Evolutionary conservation across 2,329 filamentous ascomycete genomes (phyloP).

Genomic region (Neospermospora avenae): DNA sequence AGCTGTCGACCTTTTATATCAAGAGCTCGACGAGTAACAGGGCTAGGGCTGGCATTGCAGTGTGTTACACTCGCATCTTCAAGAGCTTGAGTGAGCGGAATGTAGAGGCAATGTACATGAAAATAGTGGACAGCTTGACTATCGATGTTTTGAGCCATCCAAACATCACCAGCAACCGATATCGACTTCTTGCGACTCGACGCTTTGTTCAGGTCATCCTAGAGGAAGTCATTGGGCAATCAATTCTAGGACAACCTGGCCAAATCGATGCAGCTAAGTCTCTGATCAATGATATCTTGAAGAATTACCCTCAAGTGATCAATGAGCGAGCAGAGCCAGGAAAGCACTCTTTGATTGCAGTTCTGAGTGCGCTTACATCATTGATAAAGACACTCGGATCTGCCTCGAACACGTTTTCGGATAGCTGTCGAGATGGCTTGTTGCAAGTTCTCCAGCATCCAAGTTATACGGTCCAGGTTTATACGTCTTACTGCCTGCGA

Average conservation of each 20-base stretch:
- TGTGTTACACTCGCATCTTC: constrained; percentile 83
- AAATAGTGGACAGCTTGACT: constrained; percentile 77
- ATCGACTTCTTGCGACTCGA: constrained; percentile 79
- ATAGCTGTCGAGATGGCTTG: constrained; percentile 79
- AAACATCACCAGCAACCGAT: constrained; percentile 78
- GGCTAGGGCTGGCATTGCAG: constrained; percentile 75
- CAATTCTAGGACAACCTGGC: constrained; percentile 84
- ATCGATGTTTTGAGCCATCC: constrained; percentile 74
- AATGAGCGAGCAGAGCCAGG: constrained; percentile 85
- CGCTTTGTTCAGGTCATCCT: constrained; percentile 82
- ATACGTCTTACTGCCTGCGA: constrained; percentile 81
- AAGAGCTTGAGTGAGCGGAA: constrained; percentile 74
- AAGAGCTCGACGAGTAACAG: constrained; percentile 75
- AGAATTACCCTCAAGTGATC: constrained; percentile 88
- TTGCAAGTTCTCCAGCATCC: constrained; percentile 90
- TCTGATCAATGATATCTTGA: constrained; percentile 83
- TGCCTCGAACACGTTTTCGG: constrained; percentile 74
- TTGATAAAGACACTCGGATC: constrained; percentile 79
- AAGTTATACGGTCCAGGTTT: constrained; percentile 93
- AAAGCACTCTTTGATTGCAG: constrained; percentile 78
- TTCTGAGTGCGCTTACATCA: constrained; percentile 75
- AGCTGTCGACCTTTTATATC: constrained; percentile 77
- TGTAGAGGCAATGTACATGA: constrained; percentile 79
- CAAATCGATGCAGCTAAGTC: constrained; percentile 79
- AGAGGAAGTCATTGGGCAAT: constrained; percentile 76